These are phyloP conservation scores for Calamus simplicifolius DNA, from an alignment of 176 grass and related monocot species.

Conservation along the genomic window DNA sequence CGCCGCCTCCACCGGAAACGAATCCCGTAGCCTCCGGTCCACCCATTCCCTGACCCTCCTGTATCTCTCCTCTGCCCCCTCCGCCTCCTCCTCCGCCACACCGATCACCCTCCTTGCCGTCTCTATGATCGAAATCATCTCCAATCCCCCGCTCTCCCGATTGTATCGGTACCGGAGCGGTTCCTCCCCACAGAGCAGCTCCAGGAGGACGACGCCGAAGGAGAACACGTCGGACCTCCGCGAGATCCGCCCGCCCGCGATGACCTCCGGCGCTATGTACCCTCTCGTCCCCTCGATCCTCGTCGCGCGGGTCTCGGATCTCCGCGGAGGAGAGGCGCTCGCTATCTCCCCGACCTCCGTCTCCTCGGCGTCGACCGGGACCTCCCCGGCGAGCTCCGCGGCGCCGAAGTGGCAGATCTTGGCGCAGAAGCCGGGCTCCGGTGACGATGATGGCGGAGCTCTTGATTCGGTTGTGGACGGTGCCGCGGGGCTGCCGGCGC, in stretches of 20 bases:
- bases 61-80: too few species aligned
- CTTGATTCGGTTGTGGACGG: constrained; percentile 3
- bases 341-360: too few species aligned
- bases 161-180: background rate
- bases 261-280: constrained; percentile 64
- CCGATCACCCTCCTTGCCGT: background rate
- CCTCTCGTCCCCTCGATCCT: constrained; percentile 72
- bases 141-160: background rate
- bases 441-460: constrained; percentile 2
- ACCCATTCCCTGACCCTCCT: constrained; percentile 3
- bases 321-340: too few species aligned
- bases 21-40: background rate
- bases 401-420: constrained; percentile 10
- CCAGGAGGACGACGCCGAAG: constrained; percentile 5
- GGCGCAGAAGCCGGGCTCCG: background rate
- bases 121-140: background rate
- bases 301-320: constrained; percentile 26
- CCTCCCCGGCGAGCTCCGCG: constrained; percentile 10
- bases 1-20: constrained; percentile 3
- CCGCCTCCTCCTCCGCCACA: background rate
- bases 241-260: background rate
- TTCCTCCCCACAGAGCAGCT: constrained; percentile 8
- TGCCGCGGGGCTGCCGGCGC: background rate
- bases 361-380: background rate
- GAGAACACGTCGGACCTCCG: constrained; percentile 1